Evolutionary conservation across 1,284 basidiomycete species (phyloP).

Genomic region (Ceratobasidium sp.): DNA sequence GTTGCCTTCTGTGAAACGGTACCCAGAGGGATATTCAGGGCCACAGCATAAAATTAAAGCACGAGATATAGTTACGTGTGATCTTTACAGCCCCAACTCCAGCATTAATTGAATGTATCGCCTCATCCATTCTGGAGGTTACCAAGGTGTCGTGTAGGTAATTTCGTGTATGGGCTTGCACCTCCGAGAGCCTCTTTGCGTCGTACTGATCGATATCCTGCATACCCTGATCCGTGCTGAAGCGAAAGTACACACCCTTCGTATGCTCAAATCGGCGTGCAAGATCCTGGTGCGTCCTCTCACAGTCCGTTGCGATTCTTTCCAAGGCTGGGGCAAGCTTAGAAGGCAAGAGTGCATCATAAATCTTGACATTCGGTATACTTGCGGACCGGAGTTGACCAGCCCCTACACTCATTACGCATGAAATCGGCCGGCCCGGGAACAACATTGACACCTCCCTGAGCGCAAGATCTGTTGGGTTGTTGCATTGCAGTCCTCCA

Average conservation of each 20-base stretch:
- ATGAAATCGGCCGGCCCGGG: neutral
- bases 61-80: too few species aligned
- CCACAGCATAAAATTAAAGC: too few species aligned
- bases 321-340: neutral
- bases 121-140: neutral
- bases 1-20: too few species aligned
- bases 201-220: slow-evolving; percentile 7
- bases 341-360: neutral
- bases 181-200: neutral
- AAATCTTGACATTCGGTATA: neutral
- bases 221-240: slow-evolving; percentile 26
- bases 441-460: neutral
- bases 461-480: slow-evolving; percentile 8
- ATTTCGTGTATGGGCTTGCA: neutral
- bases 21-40: too few species aligned
- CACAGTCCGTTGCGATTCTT: slow-evolving; percentile 8
- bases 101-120: slow-evolving; percentile 1
- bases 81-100: neutral
- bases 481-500: neutral
- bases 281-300: neutral
- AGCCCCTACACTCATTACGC: slow-evolving; percentile 8
- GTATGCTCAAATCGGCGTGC: neutral
- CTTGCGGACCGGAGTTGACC: neutral
- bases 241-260: neutral
- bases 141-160: neutral